phyloP scores from a whole-genome alignment of 257 asterid species.

The Coffea canephora region DNA sequence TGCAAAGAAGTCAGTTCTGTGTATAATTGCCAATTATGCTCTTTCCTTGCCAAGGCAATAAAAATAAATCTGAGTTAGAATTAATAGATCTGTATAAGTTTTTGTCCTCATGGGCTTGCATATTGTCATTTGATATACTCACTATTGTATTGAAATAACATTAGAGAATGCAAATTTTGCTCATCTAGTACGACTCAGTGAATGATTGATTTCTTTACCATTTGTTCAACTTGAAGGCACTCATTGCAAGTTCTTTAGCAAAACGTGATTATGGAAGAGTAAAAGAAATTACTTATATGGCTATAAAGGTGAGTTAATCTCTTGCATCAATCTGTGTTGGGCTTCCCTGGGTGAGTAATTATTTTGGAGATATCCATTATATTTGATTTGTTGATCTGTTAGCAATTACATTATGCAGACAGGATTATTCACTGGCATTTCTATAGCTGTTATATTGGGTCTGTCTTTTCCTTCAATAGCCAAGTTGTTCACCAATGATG shows the following conservation, averaged over 20 bases:
- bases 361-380: background rate
- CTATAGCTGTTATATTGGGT: constrained; percentile 36
- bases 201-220: background rate
- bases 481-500: constrained; percentile 38
- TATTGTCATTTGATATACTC: background rate
- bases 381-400: background rate
- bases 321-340: background rate
- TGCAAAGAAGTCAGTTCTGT: background rate
- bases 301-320: constrained; percentile 26
- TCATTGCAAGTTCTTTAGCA: constrained; percentile 44
- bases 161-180: background rate
- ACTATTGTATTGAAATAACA: background rate
- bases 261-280: constrained; percentile 36
- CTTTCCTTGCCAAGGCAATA: background rate
- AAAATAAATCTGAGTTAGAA: no score
- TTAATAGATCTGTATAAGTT: background rate
- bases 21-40: background rate
- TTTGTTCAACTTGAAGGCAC: constrained; percentile 30
- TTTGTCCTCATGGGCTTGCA: background rate
- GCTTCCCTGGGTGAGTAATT: background rate
- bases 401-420: constrained; percentile 5
- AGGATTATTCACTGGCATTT: constrained; percentile 39
- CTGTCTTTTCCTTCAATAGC: constrained; percentile 38
- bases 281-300: constrained; percentile 32
- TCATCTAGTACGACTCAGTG: background rate